Evolutionary conservation across 2,329 filamentous ascomycete genomes (phyloP), one percentile per base, ranked within the genome.

Genomic region (Fusarium circinatum): DNA sequence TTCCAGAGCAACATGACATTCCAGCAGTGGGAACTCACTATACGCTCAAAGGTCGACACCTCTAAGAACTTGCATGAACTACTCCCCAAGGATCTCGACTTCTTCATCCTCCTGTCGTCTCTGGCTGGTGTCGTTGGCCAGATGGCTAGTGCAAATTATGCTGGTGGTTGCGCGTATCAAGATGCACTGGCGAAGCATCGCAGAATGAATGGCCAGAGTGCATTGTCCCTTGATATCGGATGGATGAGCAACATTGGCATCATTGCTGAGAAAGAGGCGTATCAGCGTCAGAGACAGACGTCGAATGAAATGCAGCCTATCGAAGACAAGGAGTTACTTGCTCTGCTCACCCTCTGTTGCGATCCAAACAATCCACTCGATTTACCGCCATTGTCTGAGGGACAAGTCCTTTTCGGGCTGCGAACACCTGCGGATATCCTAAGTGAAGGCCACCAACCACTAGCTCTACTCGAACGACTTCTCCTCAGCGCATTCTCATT

Each of bases 111-210:
- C 2, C 17, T 64, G 1, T 64, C 62, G 0, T 64, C 62, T 12
- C 65, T 82, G 1, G 77, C 78, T 0, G 80, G 79, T 17, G 70
- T 82, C 4, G 65, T 81, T 3, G 84, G 82, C 8, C 77, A 80
- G 24, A 52, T 78, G 77, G 48, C 52, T 1, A 83, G 84, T 45
- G 78, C 80, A 41, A 85, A 85, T 65, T 87, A 87, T 65, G 74
- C 82, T 0, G 81, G 78, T 0, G 82, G 79, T 2, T 78, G 78
- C 24, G 65, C 79, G 2, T 68, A 39, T 11, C 60, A 68, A 17
- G 61, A 68, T 36, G 39, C 52, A 2, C 20, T 65, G 12, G 56
- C 47, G 1, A 30, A 8, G 0, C 8, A 34, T 30, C 48, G 47
- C 1, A 20, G 22, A 17, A 11, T 9, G 1, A 30, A 38, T 3